Evolutionary conservation across 331 rosid species (phyloP).

Genomic region (Rosa hybrid): DNA sequence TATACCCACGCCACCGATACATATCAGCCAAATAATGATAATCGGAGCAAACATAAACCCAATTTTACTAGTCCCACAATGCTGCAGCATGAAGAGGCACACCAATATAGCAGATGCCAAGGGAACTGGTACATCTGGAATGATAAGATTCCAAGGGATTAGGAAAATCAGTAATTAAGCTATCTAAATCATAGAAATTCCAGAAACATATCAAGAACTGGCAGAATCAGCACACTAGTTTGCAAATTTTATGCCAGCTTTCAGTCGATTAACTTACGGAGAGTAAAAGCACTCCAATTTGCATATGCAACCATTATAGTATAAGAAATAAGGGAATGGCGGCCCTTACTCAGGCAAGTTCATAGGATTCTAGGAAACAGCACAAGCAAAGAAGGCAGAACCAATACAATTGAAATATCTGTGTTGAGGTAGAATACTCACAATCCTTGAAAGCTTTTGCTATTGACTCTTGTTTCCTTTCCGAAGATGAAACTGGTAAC

Average conservation of each 20-base stretch:
- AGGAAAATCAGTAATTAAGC: conserved; percentile 3
- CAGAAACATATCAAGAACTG: neutral
- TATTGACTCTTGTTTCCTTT: conserved; percentile 25
- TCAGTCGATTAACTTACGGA: neutral
- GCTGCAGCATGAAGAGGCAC: conserved; percentile 75
- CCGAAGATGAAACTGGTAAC: conserved; percentile 48
- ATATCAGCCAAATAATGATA: conserved; percentile 60
- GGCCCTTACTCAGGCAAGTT: neutral
- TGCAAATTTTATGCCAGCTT: neutral
- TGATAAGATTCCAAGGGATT: neutral
- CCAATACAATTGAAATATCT: neutral
- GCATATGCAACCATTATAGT: neutral
- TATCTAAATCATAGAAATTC: neutral
- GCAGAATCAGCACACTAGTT: neutral
- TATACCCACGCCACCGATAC: conserved; percentile 51
- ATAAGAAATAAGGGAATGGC: neutral
- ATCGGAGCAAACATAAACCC: conserved; percentile 81
- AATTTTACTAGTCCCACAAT: conserved; percentile 65
- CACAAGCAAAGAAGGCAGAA: neutral
- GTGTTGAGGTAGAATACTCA: conserved; percentile 34
- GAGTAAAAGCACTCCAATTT: neutral
- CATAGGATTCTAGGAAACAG: neutral
- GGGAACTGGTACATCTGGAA: conserved; percentile 76
- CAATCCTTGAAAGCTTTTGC: conserved; percentile 47
- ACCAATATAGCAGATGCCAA: conserved; percentile 67